Evolutionary conservation across 306 rosid species (phyloP).

Genomic region (Astragalus glycyphyllos): DNA sequence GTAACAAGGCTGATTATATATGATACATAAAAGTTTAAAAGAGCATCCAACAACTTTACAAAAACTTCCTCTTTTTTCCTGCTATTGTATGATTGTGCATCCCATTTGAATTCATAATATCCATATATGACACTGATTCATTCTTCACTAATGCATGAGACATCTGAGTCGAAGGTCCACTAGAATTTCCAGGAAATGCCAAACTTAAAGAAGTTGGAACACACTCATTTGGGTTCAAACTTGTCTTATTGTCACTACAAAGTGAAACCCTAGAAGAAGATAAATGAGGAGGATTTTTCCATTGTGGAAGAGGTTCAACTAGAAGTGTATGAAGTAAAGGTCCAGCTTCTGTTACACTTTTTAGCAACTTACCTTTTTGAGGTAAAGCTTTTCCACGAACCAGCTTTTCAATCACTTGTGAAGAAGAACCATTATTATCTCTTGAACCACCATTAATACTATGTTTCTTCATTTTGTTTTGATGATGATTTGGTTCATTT

Average conservation of each 20-base stretch:
- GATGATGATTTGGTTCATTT: conserved; percentile 26
- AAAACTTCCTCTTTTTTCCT: conserved; percentile 44
- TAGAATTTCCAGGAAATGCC: conserved; percentile 47
- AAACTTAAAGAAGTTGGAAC: conserved; percentile 48
- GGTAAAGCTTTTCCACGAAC: conserved; percentile 52
- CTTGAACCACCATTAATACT: not conserved
- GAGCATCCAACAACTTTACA: conserved; percentile 21
- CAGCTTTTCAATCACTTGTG: conserved; percentile 37
- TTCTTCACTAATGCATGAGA: conserved; percentile 28
- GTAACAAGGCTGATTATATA: not conserved
- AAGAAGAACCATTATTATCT: conserved; percentile 28
- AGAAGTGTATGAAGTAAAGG: conserved; percentile 65
- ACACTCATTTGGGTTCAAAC: conserved; percentile 27
- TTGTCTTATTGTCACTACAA: not conserved
- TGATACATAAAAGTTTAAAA: not conserved
- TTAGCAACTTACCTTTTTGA: conserved; percentile 53
- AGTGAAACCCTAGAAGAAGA: conserved; percentile 3
- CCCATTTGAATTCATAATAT: conserved; percentile 32
- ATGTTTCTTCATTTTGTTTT: not conserved
- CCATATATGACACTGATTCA: conserved; percentile 25
- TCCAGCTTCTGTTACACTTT: conserved; percentile 53
- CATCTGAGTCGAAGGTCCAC: conserved; percentile 27
- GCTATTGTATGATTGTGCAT: conserved; percentile 17
- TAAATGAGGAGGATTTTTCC: conserved; percentile 53
- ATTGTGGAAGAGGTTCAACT: conserved; percentile 48